These are phyloP conservation scores for Geranomyces michiganensis DNA, from an alignment of 192 early-diverging fungal genomes.

Conservation along the genomic window DNA sequence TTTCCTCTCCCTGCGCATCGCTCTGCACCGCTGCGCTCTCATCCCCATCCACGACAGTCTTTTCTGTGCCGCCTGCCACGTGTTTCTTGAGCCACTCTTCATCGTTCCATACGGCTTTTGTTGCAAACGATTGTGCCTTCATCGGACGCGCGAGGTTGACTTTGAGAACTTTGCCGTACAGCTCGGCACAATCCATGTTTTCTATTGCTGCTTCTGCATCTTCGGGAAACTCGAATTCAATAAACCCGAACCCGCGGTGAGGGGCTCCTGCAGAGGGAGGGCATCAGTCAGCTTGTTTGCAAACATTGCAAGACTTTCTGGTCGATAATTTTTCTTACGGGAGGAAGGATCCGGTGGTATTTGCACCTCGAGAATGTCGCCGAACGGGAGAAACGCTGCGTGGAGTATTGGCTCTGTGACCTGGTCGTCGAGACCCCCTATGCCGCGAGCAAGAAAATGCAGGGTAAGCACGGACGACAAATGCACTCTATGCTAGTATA, in stretches of 20 bases:
- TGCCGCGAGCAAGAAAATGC: not conserved
- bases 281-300: not conserved
- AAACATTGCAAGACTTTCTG: slow-evolving; percentile 5
- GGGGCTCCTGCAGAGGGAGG: slow-evolving; percentile 33
- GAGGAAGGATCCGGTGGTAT: slow-evolving; percentile 81
- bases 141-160: slow-evolving; percentile 80
- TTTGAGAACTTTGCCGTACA: slow-evolving; percentile 87
- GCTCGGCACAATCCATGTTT: slow-evolving; percentile 89
- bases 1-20: slow-evolving; percentile 28
- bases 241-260: slow-evolving; percentile 94
- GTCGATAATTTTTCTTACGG: slow-evolving; percentile 46
- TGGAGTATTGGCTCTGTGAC: slow-evolving; percentile 79
- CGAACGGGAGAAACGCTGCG: slow-evolving; percentile 94
- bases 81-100: slow-evolving; percentile 44
- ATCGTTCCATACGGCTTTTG: slow-evolving; percentile 48
- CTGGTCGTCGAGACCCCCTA: slow-evolving; percentile 78
- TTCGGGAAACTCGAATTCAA: slow-evolving; percentile 84
- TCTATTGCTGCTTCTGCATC: slow-evolving; percentile 90
- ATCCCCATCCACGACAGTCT: slow-evolving; percentile 19
- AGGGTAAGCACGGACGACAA: not conserved
- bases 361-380: slow-evolving; percentile 87
- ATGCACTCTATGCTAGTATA: not conserved
- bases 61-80: slow-evolving; percentile 26
- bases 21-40: slow-evolving; percentile 10
- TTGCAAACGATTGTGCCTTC: slow-evolving; percentile 25